Evolutionary conservation across 345 rosid species (phyloP).

Genomic region (Salix udensis): DNA sequence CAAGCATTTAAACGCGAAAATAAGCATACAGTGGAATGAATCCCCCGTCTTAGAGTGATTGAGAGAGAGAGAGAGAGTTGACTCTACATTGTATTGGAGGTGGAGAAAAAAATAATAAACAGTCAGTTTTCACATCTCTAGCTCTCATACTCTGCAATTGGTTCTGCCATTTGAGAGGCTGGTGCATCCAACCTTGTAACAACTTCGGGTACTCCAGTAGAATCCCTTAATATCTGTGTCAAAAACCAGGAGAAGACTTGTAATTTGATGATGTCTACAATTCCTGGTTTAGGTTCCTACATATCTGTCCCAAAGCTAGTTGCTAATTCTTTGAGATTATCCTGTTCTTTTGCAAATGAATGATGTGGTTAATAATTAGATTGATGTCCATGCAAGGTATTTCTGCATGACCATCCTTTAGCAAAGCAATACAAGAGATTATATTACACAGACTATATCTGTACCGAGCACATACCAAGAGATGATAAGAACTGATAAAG

Average conservation of each 20-base stretch:
- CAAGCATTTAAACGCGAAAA: background rate
- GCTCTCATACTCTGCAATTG: slow-evolving; percentile 56
- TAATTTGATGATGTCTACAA: background rate
- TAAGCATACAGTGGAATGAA: background rate
- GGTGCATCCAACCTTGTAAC: slow-evolving; percentile 70
- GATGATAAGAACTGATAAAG: background rate
- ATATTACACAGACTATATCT: background rate
- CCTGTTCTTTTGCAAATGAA: background rate
- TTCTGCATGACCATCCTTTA: background rate
- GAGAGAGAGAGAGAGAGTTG: background rate
- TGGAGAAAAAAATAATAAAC: background rate
- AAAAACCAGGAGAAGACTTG: slow-evolving; percentile 2
- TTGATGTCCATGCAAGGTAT: background rate
- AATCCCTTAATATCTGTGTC: slow-evolving; percentile 67
- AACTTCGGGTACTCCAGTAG: slow-evolving; percentile 78
- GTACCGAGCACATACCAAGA: background rate
- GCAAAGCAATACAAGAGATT: background rate
- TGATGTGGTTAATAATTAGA: background rate
- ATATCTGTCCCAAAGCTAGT: background rate
- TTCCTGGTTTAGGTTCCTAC: background rate
- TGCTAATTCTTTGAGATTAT: background rate
- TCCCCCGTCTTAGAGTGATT: background rate
- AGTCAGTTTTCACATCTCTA: slow-evolving; percentile 25
- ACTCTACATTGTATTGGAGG: slow-evolving; percentile 3
- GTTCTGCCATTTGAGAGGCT: slow-evolving; percentile 33